phyloP scores from a whole-genome alignment of 495 filamentous ascomycete species.

The Cairneyella variabilis region DNA sequence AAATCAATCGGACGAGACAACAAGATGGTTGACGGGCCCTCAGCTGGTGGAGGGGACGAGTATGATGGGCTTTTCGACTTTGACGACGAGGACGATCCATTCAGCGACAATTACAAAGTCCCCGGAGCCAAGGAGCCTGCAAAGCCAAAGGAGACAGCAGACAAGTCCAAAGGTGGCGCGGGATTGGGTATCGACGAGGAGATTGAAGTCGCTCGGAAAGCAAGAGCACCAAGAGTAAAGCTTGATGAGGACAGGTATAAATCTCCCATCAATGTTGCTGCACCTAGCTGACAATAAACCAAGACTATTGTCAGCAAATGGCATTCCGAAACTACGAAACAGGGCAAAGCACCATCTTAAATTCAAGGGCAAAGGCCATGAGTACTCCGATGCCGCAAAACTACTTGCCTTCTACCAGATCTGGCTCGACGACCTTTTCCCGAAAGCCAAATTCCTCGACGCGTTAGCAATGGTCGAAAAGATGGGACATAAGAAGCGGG shows the following conservation, averaged over 20 bases:
- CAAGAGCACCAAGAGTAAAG: conserved; percentile 70
- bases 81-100: conserved; percentile 42
- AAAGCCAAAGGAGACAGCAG: conserved; percentile 4
- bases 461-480: conserved; percentile 91
- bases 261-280: background rate
- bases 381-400: conserved; percentile 83
- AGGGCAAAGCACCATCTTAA: conserved; percentile 67
- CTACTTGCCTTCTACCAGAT: conserved; percentile 89
- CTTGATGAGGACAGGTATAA: conserved; percentile 74
- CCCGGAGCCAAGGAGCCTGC: conserved; percentile 23
- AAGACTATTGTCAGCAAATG: conserved; percentile 69
- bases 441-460: conserved; percentile 90
- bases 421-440: conserved; percentile 96
- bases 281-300: background rate
- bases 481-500: conserved; percentile 75
- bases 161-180: conserved; percentile 15
- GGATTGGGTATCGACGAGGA: conserved; percentile 80
- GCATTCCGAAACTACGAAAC: conserved; percentile 76
- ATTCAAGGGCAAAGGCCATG: conserved; percentile 91
- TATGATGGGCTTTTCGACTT: conserved; percentile 64
- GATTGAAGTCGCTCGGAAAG: conserved; percentile 70
- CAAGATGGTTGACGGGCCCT: conserved; percentile 22
- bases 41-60: conserved; percentile 23
- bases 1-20: too few species aligned
- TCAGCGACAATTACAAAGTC: conserved; percentile 26